Base-by-base conservation (phyloP, 1,139 yeast genomes). In the Yamadazyma membranifaciens region DNA sequence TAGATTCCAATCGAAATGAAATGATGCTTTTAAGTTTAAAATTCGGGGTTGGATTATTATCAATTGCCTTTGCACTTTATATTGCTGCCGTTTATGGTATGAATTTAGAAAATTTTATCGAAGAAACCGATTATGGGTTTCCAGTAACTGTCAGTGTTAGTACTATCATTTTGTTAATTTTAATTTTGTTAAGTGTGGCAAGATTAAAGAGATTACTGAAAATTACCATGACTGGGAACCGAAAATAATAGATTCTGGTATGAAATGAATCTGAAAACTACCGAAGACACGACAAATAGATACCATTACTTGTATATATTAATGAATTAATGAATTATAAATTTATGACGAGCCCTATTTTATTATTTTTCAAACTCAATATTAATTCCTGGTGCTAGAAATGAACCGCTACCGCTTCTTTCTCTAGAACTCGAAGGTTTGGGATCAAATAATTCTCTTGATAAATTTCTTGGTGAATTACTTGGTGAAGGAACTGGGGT, bases 81-180 rank as follows among this genome's bases (percentile, higher is more conserved):
- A 48, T 69, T 12, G 67, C 74, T 2, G 72, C 77, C 0, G 50
- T 70, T 30, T 72, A 70, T 46, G 78, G 78, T 16, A 71, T 92
- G 98, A 92, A 92, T 60, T 68, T 92, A 57, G 87, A 87, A 54
- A 92, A 91, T 57, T 88, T 81, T 55, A 81, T 91, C 7, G 98
- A 92, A 59, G 95, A 89, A 29, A 73, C 87, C 1, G 63, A 69
- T 17, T 63, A 68, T 67, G 78, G 77, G 3, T 68, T 72, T 46
- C 72, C 68, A 41, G 38, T 56, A 3, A 62, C 69, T 2, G 60
- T 67, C 3, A 50, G 49, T 1, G 35, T 58, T 3, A 63, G 73
- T 24, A 46, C 61, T 9, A 38, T 67, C 1, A 41, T 62, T 3
- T 54, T 70, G 36, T 34, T 57, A 2, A 34, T 55, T 0, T 55